phyloP scores from a whole-genome alignment of 306 rosid genomes.

The Macrotyloma uniflorum region DNA sequence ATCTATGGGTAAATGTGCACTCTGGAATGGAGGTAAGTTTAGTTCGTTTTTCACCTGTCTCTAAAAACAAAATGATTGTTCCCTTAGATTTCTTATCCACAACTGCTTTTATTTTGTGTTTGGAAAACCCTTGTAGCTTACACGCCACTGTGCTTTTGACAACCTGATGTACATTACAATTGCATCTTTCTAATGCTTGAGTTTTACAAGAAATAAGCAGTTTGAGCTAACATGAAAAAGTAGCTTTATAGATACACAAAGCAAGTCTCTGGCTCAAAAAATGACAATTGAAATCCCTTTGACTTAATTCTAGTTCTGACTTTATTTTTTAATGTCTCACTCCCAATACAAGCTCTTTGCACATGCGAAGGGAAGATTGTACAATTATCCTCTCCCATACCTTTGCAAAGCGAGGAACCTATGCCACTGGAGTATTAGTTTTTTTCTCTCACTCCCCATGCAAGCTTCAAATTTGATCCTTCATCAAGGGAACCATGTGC shows the following conservation, averaged over 20 bases:
- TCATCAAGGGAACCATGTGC: slow-evolving; percentile 8
- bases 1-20: slow-evolving; percentile 94
- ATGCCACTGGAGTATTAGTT: too few species aligned
- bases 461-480: slow-evolving; percentile 32
- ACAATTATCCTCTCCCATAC: background rate
- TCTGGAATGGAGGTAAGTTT: slow-evolving; percentile 94
- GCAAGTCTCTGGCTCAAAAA: slow-evolving; percentile 12
- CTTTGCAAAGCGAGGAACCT: too few species aligned
- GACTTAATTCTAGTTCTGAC: background rate
- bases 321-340: background rate
- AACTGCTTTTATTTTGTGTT: background rate
- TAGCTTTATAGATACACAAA: slow-evolving; percentile 19
- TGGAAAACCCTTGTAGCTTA: background rate
- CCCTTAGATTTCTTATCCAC: slow-evolving; percentile 23
- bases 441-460: background rate
- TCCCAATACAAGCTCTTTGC: background rate
- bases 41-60: slow-evolving; percentile 10
- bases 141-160: background rate
- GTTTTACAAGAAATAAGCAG: slow-evolving; percentile 8
- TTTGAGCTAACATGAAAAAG: background rate
- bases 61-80: slow-evolving; percentile 16
- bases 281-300: slow-evolving; percentile 11
- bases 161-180: slow-evolving; percentile 2
- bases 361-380: background rate
- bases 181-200: background rate